Conservation (phyloP, 225 moss, liverwort and hornwort genomes). For the Polytrichum commune region DNA sequence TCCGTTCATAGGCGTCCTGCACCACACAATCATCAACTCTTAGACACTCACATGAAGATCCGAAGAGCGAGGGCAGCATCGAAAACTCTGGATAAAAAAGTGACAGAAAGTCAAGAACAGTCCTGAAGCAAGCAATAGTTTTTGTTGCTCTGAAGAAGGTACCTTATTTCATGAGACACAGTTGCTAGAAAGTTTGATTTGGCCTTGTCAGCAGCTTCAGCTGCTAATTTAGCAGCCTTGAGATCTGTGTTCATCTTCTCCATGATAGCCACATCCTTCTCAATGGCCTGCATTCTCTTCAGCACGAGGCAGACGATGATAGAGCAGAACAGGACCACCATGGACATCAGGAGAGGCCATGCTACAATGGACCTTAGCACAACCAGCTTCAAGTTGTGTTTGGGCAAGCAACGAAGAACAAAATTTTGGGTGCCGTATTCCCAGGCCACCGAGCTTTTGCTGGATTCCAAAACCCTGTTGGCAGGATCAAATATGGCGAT, state of each 20-base stretch:
- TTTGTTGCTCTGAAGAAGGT: neutral
- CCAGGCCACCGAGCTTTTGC: constrained; percentile 40
- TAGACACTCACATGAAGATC: neutral
- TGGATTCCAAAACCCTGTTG: constrained; percentile 1
- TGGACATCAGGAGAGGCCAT: constrained; percentile 83
- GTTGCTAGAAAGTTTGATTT: constrained; percentile 85
- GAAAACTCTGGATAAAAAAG: neutral
- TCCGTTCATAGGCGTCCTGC: constrained; percentile 97
- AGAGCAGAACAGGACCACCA: constrained; percentile 61
- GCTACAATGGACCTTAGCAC: constrained; percentile 67
- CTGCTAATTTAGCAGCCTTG: constrained; percentile 64
- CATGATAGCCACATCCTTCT: constrained; percentile 58
- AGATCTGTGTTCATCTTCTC: constrained; percentile 82
- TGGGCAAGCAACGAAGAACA: constrained; percentile 60
- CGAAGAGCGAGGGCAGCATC: no score
- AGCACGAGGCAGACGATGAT: constrained; percentile 56
- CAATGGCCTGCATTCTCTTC: constrained; percentile 73
- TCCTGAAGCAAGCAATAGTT: neutral
- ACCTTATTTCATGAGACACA: constrained; percentile 96
- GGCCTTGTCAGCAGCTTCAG: constrained; percentile 88
- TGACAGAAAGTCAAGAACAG: neutral
- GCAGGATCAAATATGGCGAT: constrained; percentile 52
- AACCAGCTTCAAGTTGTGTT: constrained; percentile 27
- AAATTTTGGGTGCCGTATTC: constrained; percentile 61
- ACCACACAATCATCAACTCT: constrained; percentile 21